phyloP scores from a whole-genome alignment of 306 rosid species.

The Ziziphus jujuba region DNA sequence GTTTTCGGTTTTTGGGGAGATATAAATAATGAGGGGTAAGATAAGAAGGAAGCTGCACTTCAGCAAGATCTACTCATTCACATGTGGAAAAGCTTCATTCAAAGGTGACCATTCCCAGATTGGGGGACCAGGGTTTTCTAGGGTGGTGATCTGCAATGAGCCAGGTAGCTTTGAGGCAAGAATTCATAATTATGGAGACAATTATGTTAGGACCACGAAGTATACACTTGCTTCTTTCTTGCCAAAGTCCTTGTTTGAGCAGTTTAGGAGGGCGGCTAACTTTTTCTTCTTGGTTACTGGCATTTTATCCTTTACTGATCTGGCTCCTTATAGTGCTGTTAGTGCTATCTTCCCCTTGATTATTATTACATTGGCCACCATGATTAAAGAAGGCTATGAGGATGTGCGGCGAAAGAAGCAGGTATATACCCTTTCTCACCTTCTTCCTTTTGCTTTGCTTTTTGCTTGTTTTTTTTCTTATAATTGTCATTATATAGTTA shows the following conservation, averaged over 20 bases:
- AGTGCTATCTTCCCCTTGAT: slow-evolving; percentile 81
- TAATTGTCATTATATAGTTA: not conserved
- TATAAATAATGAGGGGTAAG: slow-evolving; percentile 48
- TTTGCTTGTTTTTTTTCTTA: slow-evolving; percentile 13
- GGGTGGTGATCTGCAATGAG: slow-evolving; percentile 76
- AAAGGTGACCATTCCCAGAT: slow-evolving; percentile 66
- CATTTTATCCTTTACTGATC: slow-evolving; percentile 64
- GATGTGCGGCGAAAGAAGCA: slow-evolving; percentile 79
- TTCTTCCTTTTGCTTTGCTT: slow-evolving; percentile 10
- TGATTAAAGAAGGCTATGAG: slow-evolving; percentile 84
- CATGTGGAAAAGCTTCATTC: slow-evolving; percentile 60
- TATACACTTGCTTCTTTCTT: slow-evolving; percentile 74
- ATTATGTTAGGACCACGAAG: slow-evolving; percentile 78
- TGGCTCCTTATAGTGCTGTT: slow-evolving; percentile 81
- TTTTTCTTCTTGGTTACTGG: slow-evolving; percentile 82
- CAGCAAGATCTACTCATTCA: slow-evolving; percentile 85
- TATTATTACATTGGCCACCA: slow-evolving; percentile 58
- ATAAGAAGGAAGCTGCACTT: slow-evolving; percentile 54
- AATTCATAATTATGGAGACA: slow-evolving; percentile 52
- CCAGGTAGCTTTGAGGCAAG: slow-evolving; percentile 54
- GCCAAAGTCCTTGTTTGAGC: slow-evolving; percentile 95
- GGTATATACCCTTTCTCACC: slow-evolving; percentile 45
- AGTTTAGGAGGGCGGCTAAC: slow-evolving; percentile 95
- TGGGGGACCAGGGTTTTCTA: slow-evolving; percentile 78
- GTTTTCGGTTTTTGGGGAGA: not conserved